phyloP scores from a whole-genome alignment of 2,329 filamentous ascomycete species.

The Davidsoniella eucalypti region DNA sequence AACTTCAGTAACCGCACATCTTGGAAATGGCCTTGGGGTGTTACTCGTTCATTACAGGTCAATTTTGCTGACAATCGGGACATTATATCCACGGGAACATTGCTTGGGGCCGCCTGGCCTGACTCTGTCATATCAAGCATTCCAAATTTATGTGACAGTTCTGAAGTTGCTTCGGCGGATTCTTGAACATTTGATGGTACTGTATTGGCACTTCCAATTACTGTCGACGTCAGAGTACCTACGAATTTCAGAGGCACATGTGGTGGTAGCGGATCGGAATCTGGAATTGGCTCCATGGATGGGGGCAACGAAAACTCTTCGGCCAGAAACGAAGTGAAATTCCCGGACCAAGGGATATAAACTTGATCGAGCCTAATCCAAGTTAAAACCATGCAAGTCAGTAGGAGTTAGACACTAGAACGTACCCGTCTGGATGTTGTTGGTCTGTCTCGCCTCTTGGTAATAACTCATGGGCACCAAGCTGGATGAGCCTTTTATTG shows the following conservation, averaged over 20 bases:
- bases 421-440: slow-evolving; percentile 78
- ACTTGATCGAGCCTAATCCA: slow-evolving; percentile 55
- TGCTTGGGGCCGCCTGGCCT: background rate
- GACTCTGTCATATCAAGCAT: slow-evolving; percentile 3
- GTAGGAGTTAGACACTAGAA: slow-evolving; percentile 11
- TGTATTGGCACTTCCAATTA: background rate
- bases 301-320: slow-evolving; percentile 51
- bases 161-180: slow-evolving; percentile 20
- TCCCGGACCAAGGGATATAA: slow-evolving; percentile 61
- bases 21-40: slow-evolving; percentile 69
- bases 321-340: slow-evolving; percentile 49
- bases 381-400: background rate
- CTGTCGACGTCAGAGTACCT: background rate
- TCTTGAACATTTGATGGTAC: background rate
- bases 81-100: slow-evolving; percentile 6
- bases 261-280: slow-evolving; percentile 57
- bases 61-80: slow-evolving; percentile 30
- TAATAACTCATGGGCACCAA: slow-evolving; percentile 64
- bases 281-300: slow-evolving; percentile 53
- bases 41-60: slow-evolving; percentile 53
- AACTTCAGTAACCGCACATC: slow-evolving; percentile 75
- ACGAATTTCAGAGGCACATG: slow-evolving; percentile 30
- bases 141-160: slow-evolving; percentile 8
- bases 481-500: slow-evolving; percentile 64
- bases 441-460: slow-evolving; percentile 79